Evolutionary conservation across 2,329 filamentous ascomycete genomes (phyloP).

Genomic region (Geosmithia morbida): DNA sequence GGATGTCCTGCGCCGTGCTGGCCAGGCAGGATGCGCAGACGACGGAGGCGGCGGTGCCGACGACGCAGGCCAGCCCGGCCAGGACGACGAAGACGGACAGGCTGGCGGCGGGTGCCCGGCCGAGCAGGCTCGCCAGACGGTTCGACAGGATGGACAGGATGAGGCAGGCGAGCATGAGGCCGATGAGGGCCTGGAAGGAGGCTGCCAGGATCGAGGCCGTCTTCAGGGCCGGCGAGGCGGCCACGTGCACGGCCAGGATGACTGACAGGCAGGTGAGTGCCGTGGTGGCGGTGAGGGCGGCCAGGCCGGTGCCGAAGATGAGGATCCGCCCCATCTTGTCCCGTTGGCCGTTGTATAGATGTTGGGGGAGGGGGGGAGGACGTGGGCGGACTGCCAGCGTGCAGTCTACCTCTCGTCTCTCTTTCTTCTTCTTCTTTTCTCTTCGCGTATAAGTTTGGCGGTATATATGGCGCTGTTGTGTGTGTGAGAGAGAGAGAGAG

Average conservation of each 20-base stretch:
- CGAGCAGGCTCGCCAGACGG: neutral
- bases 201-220: constrained; percentile 12
- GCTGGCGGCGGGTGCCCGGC: neutral
- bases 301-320: neutral
- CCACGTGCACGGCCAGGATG: neutral
- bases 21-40: neutral
- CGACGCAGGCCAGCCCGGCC: neutral
- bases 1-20: neutral
- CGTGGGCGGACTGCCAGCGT: neutral
- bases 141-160: neutral
- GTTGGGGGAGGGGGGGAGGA: neutral
- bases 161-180: neutral
- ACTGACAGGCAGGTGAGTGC: constrained; percentile 2
- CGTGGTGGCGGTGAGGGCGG: constrained; percentile 1
- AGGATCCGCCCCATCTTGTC: constrained; percentile 1
- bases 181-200: constrained; percentile 10
- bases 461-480: too few species aligned
- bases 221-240: neutral
- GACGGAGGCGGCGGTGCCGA: constrained; percentile 1
- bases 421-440: too few species aligned
- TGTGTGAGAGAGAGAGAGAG: too few species aligned
- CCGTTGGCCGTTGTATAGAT: too few species aligned
- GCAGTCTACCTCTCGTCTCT: neutral
- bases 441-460: too few species aligned
- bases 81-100: neutral